These are phyloP conservation scores for Lithospermum erythrorhizon DNA, from an alignment of 257 asterid genomes.

Conservation along the genomic window DNA sequence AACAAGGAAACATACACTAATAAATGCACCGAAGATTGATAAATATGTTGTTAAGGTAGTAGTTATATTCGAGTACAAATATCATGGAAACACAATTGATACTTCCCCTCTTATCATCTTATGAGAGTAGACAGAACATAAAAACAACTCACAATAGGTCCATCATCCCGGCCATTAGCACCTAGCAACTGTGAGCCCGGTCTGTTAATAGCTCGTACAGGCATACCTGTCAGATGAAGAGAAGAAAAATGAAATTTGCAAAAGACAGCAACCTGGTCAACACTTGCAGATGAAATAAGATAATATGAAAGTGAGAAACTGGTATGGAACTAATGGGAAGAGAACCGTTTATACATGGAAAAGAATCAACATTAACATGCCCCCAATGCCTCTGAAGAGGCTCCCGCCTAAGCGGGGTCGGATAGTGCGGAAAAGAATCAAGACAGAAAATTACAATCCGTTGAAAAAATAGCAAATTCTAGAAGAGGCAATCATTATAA, in stretches of 20 bases:
- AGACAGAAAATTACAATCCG: no score
- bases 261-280: neutral
- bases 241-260: constrained; percentile 11
- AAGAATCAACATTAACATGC: no score
- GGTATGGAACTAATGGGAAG: neutral
- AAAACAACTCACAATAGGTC: constrained; percentile 64
- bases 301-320: neutral
- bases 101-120: neutral
- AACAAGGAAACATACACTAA: constrained; percentile 22
- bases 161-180: constrained; percentile 97
- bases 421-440: no score
- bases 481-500: neutral
- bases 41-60: neutral
- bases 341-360: no score
- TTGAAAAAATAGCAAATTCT: no score
- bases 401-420: no score
- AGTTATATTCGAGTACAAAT: neutral
- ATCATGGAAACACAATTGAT: neutral
- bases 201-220: constrained; percentile 82
- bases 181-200: constrained; percentile 87
- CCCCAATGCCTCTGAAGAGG: no score
- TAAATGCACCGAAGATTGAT: constrained; percentile 2
- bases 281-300: neutral
- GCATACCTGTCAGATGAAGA: constrained; percentile 46
- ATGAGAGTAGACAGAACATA: neutral